Conservation (phyloP, 225 moss, liverwort and hornwort genomes). For the Ulota crispa region DNA sequence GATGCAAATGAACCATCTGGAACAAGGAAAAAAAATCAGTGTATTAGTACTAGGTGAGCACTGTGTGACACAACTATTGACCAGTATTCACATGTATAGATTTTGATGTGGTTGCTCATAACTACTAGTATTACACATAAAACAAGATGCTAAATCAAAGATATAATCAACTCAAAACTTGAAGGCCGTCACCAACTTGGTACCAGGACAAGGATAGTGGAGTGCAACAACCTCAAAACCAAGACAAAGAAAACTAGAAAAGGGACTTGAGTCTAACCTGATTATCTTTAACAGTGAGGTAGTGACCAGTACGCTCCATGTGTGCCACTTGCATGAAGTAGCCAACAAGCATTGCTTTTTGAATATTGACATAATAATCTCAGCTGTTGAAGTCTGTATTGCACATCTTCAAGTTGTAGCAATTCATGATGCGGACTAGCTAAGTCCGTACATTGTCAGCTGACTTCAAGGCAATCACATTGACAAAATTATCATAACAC, state of each 20-base stretch:
- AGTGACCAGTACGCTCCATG: constrained; percentile 93
- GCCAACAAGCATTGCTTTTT: constrained; percentile 97
- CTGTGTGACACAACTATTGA: not conserved
- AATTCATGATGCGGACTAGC: constrained; percentile 96
- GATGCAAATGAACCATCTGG: constrained; percentile 99
- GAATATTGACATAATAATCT: constrained; percentile 85
- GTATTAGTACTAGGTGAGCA: not conserved
- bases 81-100: not conserved
- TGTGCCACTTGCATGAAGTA: constrained; percentile 99
- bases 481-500: constrained; percentile 98
- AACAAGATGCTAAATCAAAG: not conserved
- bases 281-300: constrained; percentile 95
- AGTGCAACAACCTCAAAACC: not conserved
- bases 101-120: not conserved
- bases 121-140: not conserved
- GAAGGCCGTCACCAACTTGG: not conserved
- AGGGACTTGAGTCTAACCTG: constrained; percentile 52
- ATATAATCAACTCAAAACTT: not conserved
- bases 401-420: constrained; percentile 98
- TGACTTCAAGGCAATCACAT: constrained; percentile 87
- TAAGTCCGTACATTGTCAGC: constrained; percentile 92
- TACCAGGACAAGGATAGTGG: not conserved
- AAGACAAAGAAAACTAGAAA: not conserved
- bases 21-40: constrained; percentile 8
- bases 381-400: constrained; percentile 89